Percentiles rank a stretch among this genome's conserved stretches.
Evolutionary conservation across 192 early-diverging fungal species (phyloP).

Genomic region (Umbelopsis ramanniana): DNA sequence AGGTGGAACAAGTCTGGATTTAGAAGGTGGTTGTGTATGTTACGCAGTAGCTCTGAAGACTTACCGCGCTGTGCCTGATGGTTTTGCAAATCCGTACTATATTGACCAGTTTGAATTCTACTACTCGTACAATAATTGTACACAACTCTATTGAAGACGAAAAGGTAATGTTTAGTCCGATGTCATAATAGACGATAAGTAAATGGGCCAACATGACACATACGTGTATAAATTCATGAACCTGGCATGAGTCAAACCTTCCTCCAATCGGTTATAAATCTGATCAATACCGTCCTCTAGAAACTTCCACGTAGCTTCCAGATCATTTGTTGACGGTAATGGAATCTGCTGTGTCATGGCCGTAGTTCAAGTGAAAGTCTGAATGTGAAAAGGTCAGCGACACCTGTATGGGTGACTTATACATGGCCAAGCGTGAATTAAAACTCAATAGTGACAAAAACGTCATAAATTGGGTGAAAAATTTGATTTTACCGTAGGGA

Average conservation of each 20-base stretch:
- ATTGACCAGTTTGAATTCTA: conserved; percentile 34
- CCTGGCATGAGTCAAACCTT: conserved; percentile 71
- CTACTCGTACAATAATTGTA: conserved; percentile 80
- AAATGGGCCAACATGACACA: conserved; percentile 35
- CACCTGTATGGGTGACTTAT: neutral
- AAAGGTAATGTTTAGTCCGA: neutral
- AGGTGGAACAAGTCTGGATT: neutral
- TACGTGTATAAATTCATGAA: conserved; percentile 93
- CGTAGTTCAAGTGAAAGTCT: neutral
- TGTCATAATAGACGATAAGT: neutral
- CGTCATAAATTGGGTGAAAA: neutral
- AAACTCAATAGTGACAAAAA: neutral
- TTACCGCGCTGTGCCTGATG: conserved; percentile 34
- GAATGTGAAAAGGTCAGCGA: neutral
- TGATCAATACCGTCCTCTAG: conserved; percentile 79
- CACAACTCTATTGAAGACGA: conserved; percentile 53
- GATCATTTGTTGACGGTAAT: conserved; percentile 55
- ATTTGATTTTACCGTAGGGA: neutral
- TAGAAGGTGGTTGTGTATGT: neutral
- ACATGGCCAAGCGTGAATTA: neutral
- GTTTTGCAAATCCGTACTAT: conserved; percentile 29
- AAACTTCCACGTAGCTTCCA: conserved; percentile 71
- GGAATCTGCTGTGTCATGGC: conserved; percentile 38
- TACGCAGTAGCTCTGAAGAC: conserved; percentile 5
- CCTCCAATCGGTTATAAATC: conserved; percentile 77